Percentiles rank a stretch among this genome's conserved stretches.
phyloP scores from a whole-genome alignment of 2,329 filamentous ascomycete species.

The Curvularia sp. region DNA sequence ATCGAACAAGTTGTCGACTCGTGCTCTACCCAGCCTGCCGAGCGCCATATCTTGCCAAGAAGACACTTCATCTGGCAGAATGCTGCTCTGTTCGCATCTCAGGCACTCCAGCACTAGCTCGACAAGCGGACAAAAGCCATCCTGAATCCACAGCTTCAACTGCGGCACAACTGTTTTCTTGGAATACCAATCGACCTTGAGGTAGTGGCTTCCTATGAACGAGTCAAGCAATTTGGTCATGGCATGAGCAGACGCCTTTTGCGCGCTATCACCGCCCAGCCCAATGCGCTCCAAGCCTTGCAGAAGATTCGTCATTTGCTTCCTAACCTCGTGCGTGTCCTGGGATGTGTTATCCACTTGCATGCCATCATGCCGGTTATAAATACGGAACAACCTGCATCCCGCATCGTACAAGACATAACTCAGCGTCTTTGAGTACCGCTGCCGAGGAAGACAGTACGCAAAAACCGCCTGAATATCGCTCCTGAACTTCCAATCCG shows the following conservation, averaged over 20 bases:
- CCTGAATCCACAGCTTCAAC: slow-evolving; percentile 71
- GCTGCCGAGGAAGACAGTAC: slow-evolving; percentile 63
- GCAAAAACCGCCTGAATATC: slow-evolving; percentile 71
- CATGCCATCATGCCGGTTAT: slow-evolving; percentile 37
- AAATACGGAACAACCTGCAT: slow-evolving; percentile 54
- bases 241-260: slow-evolving; percentile 73
- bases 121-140: slow-evolving; percentile 69
- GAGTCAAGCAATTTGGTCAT: slow-evolving; percentile 71
- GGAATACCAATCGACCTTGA: slow-evolving; percentile 65
- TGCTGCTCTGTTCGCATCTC: slow-evolving; percentile 36
- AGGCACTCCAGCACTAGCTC: slow-evolving; percentile 63
- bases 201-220: slow-evolving; percentile 68
- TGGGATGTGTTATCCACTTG: slow-evolving; percentile 27
- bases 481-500: slow-evolving; percentile 59
- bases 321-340: slow-evolving; percentile 49
- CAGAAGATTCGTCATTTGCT: slow-evolving; percentile 63
- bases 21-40: slow-evolving; percentile 70
- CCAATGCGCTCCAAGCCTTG: slow-evolving; percentile 69
- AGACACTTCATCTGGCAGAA: slow-evolving; percentile 59
- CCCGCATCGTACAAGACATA: slow-evolving; percentile 63
- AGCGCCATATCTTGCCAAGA: slow-evolving; percentile 75
- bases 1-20: slow-evolving; percentile 77
- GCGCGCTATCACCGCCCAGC: slow-evolving; percentile 71
- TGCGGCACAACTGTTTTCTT: slow-evolving; percentile 64
- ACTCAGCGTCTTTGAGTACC: slow-evolving; percentile 62